These are phyloP conservation scores for Inonotus hispidus DNA, from an alignment of 1,284 basidiomycete species.

Conservation along the genomic window DNA sequence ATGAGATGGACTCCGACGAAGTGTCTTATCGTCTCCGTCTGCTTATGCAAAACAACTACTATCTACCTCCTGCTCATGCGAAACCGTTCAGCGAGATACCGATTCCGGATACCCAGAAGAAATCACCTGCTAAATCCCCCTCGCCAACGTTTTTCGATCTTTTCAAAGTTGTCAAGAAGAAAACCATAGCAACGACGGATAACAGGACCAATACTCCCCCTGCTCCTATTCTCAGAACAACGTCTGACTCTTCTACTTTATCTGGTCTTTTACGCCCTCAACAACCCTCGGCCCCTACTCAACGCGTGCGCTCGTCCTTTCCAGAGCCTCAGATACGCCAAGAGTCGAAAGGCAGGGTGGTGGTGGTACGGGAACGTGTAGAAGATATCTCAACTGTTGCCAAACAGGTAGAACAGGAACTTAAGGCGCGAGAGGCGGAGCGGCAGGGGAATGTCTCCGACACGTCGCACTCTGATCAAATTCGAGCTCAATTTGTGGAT, in stretches of 20 bases:
- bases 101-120: slow-evolving; percentile 30
- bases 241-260: slow-evolving; percentile 52
- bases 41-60: slow-evolving; percentile 78
- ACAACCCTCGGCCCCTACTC: slow-evolving; percentile 33
- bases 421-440: slow-evolving; percentile 42
- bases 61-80: slow-evolving; percentile 75
- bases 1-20: slow-evolving; percentile 69
- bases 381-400: slow-evolving; percentile 60
- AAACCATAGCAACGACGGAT: slow-evolving; percentile 24
- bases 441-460: slow-evolving; percentile 19
- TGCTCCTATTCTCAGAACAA: slow-evolving; percentile 52
- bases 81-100: slow-evolving; percentile 64
- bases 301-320: slow-evolving; percentile 34
- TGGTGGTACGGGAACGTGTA: slow-evolving; percentile 76
- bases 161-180: slow-evolving; percentile 56
- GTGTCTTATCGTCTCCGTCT: slow-evolving; percentile 75
- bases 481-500: slow-evolving; percentile 51
- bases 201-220: slow-evolving; percentile 30
- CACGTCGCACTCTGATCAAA: slow-evolving; percentile 21
- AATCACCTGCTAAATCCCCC: slow-evolving; percentile 37
- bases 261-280: slow-evolving; percentile 27
- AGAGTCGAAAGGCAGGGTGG: slow-evolving; percentile 44
- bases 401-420: slow-evolving; percentile 65
- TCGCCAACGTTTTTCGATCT: slow-evolving; percentile 63
- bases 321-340: slow-evolving; percentile 27